Evolutionary conservation across 2,329 filamentous ascomycete species (phyloP).

Genomic region (Macrophomina phaseolina): DNA sequence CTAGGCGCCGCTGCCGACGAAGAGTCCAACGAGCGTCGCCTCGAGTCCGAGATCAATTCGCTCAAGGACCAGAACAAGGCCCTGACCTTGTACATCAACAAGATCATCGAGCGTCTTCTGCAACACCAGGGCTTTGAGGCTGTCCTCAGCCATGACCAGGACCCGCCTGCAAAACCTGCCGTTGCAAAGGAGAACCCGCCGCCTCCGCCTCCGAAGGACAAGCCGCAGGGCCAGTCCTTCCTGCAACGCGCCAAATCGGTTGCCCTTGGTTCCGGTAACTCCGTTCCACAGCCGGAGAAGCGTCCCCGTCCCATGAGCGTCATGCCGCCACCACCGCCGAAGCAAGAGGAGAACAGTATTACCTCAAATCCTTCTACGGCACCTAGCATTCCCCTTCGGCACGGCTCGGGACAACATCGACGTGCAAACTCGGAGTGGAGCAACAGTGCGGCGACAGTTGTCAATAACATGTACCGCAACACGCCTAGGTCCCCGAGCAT

Average conservation of each 20-base stretch:
- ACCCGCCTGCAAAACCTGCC: conserved; percentile 35
- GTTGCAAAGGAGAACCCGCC: conserved; percentile 78
- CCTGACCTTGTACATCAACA: conserved; percentile 96
- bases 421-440: conserved; percentile 53
- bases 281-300: conserved; percentile 18
- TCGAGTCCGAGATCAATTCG: conserved; percentile 79
- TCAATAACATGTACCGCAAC: conserved; percentile 85
- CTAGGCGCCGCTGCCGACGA: conserved; percentile 68
- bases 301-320: conserved; percentile 54
- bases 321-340: conserved; percentile 36
- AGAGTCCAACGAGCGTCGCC: conserved; percentile 58
- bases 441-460: conserved; percentile 70
- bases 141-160: conserved; percentile 79
- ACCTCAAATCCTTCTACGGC: conserved; percentile 72
- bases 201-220: conserved; percentile 66
- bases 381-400: conserved; percentile 73
- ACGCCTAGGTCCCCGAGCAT: conserved; percentile 52
- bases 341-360: conserved; percentile 33
- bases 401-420: conserved; percentile 52
- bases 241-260: conserved; percentile 67
- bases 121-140: conserved; percentile 95
- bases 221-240: conserved; percentile 56
- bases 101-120: conserved; percentile 93
- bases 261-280: conserved; percentile 50
- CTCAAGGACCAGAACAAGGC: conserved; percentile 96